Evolutionary conservation across 345 rosid species (phyloP).

Genomic region (Alliaria petiolata): DNA sequence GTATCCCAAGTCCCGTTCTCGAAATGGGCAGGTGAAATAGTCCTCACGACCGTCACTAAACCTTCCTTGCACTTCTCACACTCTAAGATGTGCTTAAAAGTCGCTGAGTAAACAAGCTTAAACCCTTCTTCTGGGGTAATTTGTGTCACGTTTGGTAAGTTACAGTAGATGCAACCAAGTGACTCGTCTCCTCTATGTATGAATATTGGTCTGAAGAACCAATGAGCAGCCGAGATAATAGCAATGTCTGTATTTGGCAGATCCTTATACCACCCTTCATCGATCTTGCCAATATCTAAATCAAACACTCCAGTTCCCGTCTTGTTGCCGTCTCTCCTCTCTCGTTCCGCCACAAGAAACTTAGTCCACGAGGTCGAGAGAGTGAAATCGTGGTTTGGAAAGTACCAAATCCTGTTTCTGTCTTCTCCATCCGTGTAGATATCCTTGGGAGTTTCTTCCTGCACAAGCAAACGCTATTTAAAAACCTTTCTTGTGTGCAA

Average conservation of each 20-base stretch:
- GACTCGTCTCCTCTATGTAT: constrained; percentile 36
- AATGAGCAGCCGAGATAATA: constrained; percentile 61
- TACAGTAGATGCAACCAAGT: constrained; percentile 65
- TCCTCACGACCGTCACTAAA: constrained; percentile 50
- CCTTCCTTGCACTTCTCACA: constrained; percentile 37
- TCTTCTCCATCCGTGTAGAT: constrained; percentile 53
- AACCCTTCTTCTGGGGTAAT: constrained; percentile 41
- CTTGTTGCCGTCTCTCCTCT: constrained; percentile 43
- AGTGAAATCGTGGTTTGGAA: constrained; percentile 57
- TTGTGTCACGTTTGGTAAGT: constrained; percentile 44
- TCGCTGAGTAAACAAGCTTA: constrained; percentile 45
- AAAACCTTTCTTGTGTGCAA: constrained; percentile 7
- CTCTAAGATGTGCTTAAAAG: constrained; percentile 37
- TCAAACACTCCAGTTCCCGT: constrained; percentile 43
- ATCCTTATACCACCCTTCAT: constrained; percentile 43
- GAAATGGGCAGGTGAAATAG: constrained; percentile 84
- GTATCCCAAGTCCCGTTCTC: constrained; percentile 83
- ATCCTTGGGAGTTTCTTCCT: constrained; percentile 64
- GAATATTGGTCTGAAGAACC: constrained; percentile 74
- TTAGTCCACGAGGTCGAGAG: constrained; percentile 61
- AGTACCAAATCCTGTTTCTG: constrained; percentile 65
- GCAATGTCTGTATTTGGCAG: constrained; percentile 45
- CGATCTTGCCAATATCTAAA: constrained; percentile 46
- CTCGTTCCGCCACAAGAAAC: constrained; percentile 55
- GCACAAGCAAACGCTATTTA: constrained; percentile 9